Evolutionary conservation across 305 asterid species (phyloP), one percentile per base, ranked within the genome.

Genomic region (Petunia hybrid): DNA sequence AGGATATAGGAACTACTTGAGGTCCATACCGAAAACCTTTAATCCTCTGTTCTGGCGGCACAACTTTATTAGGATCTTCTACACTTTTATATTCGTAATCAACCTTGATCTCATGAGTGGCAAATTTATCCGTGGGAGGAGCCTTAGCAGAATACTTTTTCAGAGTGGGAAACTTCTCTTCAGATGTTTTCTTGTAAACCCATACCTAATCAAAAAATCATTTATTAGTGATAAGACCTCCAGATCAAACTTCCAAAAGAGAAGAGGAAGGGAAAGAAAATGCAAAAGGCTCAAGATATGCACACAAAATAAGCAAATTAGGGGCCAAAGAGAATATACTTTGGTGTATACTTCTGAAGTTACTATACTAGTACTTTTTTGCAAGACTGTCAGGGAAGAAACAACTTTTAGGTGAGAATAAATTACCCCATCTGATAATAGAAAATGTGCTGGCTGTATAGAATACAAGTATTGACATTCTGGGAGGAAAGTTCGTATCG

Each of bases 41-140:
- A 80, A 96, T 96, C 92, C 99, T 92, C 83, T 96, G 95, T 83
- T 96, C 98, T 39, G 99, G 99, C 39, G 99, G 98, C 69, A 96
- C 97, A 82, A 85, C 90, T 92, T 88, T 91, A 60, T 66, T 84
- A 68, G 94, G 87, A 79, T 92, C 93, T 82, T 88, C 88, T 83
- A 83, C 16, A 83, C 91, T 87, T 88, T 82, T 91, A 84, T 96
- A 92, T 79, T 96, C 99, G 68, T 86, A 91, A 76, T 91, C 98
- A 81, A 92, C 89, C 91, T 94, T 96, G 75, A 92, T 86, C 87
- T 94, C 98, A 84, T 92, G 99, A 42, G 93, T 91, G 56, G 98
- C 99, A 87, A 88, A 94, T 84, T 92, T 93, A 87, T 96, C 99
- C 40, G 97, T 87, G 14, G 88, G 87, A 82, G 97, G 95, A 55